These are phyloP conservation scores for Penicillium sp. DNA, from an alignment of 2,329 filamentous ascomycete genomes.

Conservation along the genomic window DNA sequence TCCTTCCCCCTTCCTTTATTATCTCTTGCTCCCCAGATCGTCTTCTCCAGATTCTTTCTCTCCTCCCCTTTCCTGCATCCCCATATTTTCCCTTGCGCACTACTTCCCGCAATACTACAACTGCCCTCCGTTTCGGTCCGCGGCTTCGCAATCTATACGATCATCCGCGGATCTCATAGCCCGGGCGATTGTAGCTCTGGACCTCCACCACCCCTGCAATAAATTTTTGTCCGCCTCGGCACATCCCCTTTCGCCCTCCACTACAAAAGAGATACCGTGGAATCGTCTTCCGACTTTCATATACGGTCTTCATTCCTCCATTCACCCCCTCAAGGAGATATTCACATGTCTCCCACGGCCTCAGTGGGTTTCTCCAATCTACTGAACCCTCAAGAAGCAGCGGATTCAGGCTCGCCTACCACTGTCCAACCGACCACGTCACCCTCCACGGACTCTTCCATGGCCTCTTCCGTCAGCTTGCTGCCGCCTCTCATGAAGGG, in stretches of 20 bases:
- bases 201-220: constrained; percentile 19
- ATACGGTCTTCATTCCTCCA: constrained; percentile 16
- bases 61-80: constrained; percentile 6
- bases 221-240: constrained; percentile 3
- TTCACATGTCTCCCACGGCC: constrained; percentile 74
- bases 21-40: constrained; percentile 31
- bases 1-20: constrained; percentile 21
- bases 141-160: constrained; percentile 1
- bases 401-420: constrained; percentile 24
- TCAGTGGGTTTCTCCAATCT: constrained; percentile 75
- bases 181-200: constrained; percentile 27
- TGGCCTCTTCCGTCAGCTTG: constrained; percentile 48
- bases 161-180: constrained; percentile 31
- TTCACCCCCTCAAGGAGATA: constrained; percentile 10
- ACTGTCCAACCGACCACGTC: constrained; percentile 23
- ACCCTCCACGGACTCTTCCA: constrained; percentile 33
- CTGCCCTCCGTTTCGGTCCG: not conserved
- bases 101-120: not conserved
- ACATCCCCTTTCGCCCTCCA: not conserved
- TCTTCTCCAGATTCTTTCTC: constrained; percentile 27
- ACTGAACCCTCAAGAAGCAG: constrained; percentile 62
- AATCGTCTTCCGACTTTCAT: constrained; percentile 17
- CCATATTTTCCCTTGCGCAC: constrained; percentile 4
- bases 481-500: constrained; percentile 48
- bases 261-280: not conserved